Conservation (phyloP, 805 yeast species). For the Ogataea henricii region DNA sequence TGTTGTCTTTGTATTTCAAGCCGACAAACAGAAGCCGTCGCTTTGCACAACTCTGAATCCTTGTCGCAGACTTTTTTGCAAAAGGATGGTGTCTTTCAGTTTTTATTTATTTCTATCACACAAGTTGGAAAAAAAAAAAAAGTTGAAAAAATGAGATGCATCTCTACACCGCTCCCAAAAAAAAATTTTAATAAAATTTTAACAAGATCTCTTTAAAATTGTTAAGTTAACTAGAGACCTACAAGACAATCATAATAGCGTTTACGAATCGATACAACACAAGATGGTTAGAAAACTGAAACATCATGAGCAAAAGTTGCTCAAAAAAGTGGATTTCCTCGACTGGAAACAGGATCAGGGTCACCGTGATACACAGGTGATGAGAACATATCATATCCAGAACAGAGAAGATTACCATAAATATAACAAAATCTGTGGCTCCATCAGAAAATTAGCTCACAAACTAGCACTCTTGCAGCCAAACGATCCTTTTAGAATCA, state of each 20-base stretch:
- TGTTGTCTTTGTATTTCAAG: too few species aligned
- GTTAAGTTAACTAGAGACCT: too few species aligned
- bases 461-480: conserved; percentile 83
- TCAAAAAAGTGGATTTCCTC: conserved; percentile 93
- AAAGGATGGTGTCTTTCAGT: neutral
- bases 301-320: conserved; percentile 92
- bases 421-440: conserved; percentile 92
- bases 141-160: neutral
- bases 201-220: neutral
- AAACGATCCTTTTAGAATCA: conserved; percentile 80
- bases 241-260: neutral
- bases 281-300: conserved; percentile 80
- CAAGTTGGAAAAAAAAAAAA: neutral
- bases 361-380: conserved; percentile 94
- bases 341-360: conserved; percentile 97
- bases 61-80: too few species aligned
- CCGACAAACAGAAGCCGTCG: neutral
- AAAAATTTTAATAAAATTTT: conserved; percentile 11
- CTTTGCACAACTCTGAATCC: neutral
- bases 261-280: neutral
- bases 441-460: conserved; percentile 82
- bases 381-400: conserved; percentile 91
- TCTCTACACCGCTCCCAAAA: neutral
- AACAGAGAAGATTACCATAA: conserved; percentile 95
- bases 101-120: neutral